Base-by-base conservation (phyloP, 192 early-diverging fungal species). In the Coemansia sp. region DNA sequence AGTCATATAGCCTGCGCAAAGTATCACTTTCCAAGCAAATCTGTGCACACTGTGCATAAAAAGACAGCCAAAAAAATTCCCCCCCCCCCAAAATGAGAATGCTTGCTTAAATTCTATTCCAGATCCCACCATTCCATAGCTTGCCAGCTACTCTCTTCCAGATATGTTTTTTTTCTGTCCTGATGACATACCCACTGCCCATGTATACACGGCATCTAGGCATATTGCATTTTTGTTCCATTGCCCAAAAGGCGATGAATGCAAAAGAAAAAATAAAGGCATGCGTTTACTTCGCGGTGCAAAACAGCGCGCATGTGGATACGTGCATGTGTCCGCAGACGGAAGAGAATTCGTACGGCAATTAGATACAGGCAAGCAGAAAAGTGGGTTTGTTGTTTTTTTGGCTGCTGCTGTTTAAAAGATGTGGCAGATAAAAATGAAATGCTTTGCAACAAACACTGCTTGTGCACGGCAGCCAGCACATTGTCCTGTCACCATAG, bases 201-300 rank as follows among this genome's bases (percentile, higher is more conserved):
- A 7, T 45, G 42, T 45, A 7, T 45, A 45, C 10, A 36, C 34
- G 34, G 34, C 4, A 8, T 8, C 34, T 36, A 36, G 34, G 8
- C 34, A 36, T 6, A 36, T 36, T 8, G 34, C 8, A 36, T 36
- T 36, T 36, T 4, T 36, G 8, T 36, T 8, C 8, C 34, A 36
- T 36, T 36, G 34, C 34, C 8, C 5, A 36, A 36, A 36, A 8
- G 34, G 42, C 42, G 42, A 33, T 33, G 30, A 7, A 56, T 32
- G 54, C 30, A 56, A 56, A 58, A 58, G 29, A 11, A 59, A 18
- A 40, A 40, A 59, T 59, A 22, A 40, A 59, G 57, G 20, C 57
- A 59, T 59, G 57, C 57, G 34, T 40, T 59, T 30, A 40, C 57
- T 59, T 59, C 34, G 57, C 17, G 20, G 34, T 59, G 57, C 34